Evolutionary conservation across 192 early-diverging fungal genomes (phyloP), one percentile per base, ranked within the genome.

Genomic region (Physocladia obscura): DNA sequence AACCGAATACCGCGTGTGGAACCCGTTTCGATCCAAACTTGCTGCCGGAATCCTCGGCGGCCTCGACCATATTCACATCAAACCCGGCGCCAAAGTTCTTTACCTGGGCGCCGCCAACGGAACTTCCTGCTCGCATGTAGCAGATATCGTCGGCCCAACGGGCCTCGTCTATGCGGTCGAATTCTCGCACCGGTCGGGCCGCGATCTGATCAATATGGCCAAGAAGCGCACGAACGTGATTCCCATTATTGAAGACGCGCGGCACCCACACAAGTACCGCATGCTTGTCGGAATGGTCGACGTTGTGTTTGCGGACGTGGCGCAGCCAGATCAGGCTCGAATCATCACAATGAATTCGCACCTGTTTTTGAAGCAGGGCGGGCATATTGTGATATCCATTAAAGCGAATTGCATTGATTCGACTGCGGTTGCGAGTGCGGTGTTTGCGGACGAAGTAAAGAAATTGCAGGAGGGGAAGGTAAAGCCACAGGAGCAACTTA

Each of bases 321-420:
- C 97, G 35, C 97, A 99, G 83, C 97, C 96, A 48, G 97, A 99
- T 77, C 97, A 99, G 85, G 96, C 97, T 4, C 95, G 97, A 88
- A 99, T 99, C 76, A 93, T 99, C 68, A 85, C 94, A 39, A 82
- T 98, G 78, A 99, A 99, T 78, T 86, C 95, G 44, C 96, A 98
- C 80, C 88, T 96, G 82, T 98, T 97, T 87, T 85, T 99, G 69
- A 96, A 95, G 86, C 94, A 94, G 83, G 88, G 90, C 57, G 95
- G 94, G 48, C 90, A 99, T 80, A 94, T 98, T 82, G 96, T 96
- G 57, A 98, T 98, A 73, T 96, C 94, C 59, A 96, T 99, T 89
- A 99, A 99, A 81, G 97, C 96, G 59, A 96, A 96, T 86, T 99
- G 95, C 84, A 99, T 99, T 80, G 97, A 99, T 82, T 97, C 95